phyloP scores from a whole-genome alignment of 768 basidiomycete genomes.

The Phylloporus sp. region DNA sequence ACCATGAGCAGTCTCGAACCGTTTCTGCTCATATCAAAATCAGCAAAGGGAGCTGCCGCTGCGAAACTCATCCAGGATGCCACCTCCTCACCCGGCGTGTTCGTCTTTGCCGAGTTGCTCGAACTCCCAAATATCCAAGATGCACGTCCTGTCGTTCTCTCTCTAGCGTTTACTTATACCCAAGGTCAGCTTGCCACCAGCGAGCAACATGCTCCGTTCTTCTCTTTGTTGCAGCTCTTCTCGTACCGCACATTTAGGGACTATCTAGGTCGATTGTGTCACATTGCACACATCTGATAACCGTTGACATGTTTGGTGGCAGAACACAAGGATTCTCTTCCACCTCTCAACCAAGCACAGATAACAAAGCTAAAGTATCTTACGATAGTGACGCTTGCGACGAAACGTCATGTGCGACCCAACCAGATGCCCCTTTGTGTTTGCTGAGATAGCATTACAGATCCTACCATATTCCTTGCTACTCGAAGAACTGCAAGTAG shows the following conservation, averaged over 20 bases:
- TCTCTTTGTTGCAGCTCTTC: constrained; percentile 76
- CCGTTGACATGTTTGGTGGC: constrained; percentile 7
- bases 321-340: constrained; percentile 66
- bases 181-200: constrained; percentile 56
- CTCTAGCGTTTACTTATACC: background rate
- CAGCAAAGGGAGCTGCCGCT: constrained; percentile 86
- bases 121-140: constrained; percentile 80
- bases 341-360: constrained; percentile 67
- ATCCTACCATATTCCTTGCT: constrained; percentile 79
- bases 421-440: background rate
- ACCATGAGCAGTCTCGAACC: constrained; percentile 65
- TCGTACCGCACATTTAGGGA: constrained; percentile 84
- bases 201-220: constrained; percentile 58
- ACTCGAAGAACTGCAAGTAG: constrained; percentile 64
- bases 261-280: constrained; percentile 60
- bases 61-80: constrained; percentile 86
- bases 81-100: constrained; percentile 84
- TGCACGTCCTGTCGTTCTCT: constrained; percentile 38
- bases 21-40: constrained; percentile 87
- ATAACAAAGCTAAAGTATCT: constrained; percentile 88
- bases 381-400: constrained; percentile 80
- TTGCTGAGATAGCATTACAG: constrained; percentile 32
- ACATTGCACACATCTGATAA: background rate
- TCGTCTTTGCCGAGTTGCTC: constrained; percentile 86
- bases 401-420: constrained; percentile 63